Evolutionary conservation across 495 filamentous ascomycete genomes (phyloP).

Genomic region (Neurospora sp.): DNA sequence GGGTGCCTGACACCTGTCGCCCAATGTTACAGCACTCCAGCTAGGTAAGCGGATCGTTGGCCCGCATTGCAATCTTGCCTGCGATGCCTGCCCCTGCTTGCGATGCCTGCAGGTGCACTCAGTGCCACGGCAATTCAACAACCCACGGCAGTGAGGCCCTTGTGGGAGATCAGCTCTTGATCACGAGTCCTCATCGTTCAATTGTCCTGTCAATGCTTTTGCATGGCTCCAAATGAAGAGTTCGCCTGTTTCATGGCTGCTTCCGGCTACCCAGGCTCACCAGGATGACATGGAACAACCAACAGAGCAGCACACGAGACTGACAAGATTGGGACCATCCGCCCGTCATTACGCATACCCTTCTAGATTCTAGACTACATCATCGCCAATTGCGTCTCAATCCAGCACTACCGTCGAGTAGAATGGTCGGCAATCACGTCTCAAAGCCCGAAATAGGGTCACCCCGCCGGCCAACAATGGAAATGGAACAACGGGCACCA

Average conservation of each 20-base stretch:
- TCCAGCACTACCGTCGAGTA: neutral
- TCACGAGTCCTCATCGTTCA: constrained; percentile 18
- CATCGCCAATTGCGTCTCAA: neutral
- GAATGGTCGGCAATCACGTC: neutral
- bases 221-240: neutral
- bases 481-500: neutral
- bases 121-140: neutral
- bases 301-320: neutral
- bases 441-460: neutral
- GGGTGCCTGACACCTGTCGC: neutral
- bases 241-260: neutral
- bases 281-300: neutral
- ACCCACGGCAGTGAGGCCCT: constrained; percentile 6
- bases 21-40: constrained; percentile 1
- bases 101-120: neutral
- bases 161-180: constrained; percentile 10
- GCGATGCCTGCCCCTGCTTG: neutral
- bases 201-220: constrained; percentile 4
- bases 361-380: constrained; percentile 2
- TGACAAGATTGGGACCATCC: neutral
- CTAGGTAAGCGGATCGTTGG: constrained; percentile 7
- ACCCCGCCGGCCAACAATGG: neutral
- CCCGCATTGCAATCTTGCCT: constrained; percentile 9
- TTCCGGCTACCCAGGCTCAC: neutral
- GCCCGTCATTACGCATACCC: constrained; percentile 1